Evolutionary conservation across 1,284 basidiomycete genomes (phyloP), one percentile per base, ranked within the genome.

Genomic region (Marasmius tenuissimus): DNA sequence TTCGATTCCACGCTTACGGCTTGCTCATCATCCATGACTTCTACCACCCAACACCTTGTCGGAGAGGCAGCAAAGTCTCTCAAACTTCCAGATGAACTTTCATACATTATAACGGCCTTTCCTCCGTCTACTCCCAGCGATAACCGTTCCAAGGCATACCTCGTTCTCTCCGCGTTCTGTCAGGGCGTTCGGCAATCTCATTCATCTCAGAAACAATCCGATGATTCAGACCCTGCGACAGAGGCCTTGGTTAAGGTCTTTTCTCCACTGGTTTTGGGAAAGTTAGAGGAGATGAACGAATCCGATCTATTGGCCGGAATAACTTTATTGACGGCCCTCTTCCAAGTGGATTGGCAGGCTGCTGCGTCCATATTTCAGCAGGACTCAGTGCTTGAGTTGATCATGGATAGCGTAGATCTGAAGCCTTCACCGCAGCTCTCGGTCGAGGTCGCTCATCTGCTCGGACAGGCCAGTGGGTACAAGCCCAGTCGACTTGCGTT

Each of bases 381-480:
- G 63, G 88, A 91, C 65, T 86, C 84, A 3, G 73, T 87, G 16
- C 68, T 88, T 22, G 85, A 90, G 49, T 79, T 83, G 35, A 73
- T 91, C 55, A 80, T 85, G 71, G 89, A 91, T 67, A 78, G 81
- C 10, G 77, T 88, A 20, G 91, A 93, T 61, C 73, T 89, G n/a
- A 79, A 78, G 50, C 77, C 85, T 1, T 82, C 83, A 3, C 72
- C 78, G 1, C 63, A 73, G 27, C 69, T 89, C 16, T 75, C 80
- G 18, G 75, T 82, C 35, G 82, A 84, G 6, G 78, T 92, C 33
- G 89, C 89, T 0, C 87, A 87, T 61, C 78, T 96, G 4, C 76
- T 94, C 18, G 82, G 87, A 6, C 89, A 91, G 65, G 91, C 91
- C 5, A 81, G 83, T 55, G 86, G 89, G 4, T 86, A 92, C 67